phyloP scores from a whole-genome alignment of 2,329 filamentous ascomycete species.

The Xylariaceae sp. region DNA sequence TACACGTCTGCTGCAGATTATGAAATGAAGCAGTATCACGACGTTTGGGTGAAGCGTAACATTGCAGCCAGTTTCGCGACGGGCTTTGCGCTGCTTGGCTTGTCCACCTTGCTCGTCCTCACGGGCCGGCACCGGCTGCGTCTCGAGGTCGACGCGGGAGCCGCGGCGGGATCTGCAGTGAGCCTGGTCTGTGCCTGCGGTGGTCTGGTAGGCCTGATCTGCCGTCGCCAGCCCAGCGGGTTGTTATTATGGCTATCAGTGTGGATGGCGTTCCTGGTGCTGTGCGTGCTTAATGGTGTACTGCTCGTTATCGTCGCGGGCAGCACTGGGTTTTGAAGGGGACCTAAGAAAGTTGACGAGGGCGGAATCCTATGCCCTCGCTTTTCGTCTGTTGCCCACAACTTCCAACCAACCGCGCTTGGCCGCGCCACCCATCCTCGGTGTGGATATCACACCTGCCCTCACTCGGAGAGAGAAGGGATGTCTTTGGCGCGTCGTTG shows the following conservation, averaged over 20 bases:
- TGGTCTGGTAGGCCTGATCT: slow-evolving; percentile 54
- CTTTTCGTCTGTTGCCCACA: too few relatives aligned
- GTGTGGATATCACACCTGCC: too few relatives aligned
- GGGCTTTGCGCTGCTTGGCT: slow-evolving; percentile 57
- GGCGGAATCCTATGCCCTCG: too few relatives aligned
- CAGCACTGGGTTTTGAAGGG: slow-evolving; percentile 30
- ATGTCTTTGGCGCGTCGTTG: too few relatives aligned
- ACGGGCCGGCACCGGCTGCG: slow-evolving; percentile 64
- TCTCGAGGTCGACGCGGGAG: slow-evolving; percentile 68
- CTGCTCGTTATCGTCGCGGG: slow-evolving; percentile 47
- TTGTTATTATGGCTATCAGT: slow-evolving; percentile 41
- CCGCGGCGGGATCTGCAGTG: slow-evolving; percentile 62
- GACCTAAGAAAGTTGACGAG: too few relatives aligned
- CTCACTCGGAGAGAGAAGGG: too few relatives aligned
- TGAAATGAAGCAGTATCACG: slow-evolving; percentile 44
- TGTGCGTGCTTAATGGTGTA: slow-evolving; percentile 46
- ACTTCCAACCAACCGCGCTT: too few relatives aligned
- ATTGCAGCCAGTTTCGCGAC: slow-evolving; percentile 52
- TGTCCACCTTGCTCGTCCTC: slow-evolving; percentile 59
- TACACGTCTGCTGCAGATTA: slow-evolving; percentile 44
- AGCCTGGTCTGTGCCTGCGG: slow-evolving; percentile 60
- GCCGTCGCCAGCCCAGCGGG: slow-evolving; percentile 39
- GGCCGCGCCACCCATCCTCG: too few relatives aligned
- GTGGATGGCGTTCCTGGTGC: slow-evolving; percentile 37
- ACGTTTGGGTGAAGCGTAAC: slow-evolving; percentile 54